Conservation (phyloP, 768 basidiomycete genomes). For the Termitomyces sp. region DNA sequence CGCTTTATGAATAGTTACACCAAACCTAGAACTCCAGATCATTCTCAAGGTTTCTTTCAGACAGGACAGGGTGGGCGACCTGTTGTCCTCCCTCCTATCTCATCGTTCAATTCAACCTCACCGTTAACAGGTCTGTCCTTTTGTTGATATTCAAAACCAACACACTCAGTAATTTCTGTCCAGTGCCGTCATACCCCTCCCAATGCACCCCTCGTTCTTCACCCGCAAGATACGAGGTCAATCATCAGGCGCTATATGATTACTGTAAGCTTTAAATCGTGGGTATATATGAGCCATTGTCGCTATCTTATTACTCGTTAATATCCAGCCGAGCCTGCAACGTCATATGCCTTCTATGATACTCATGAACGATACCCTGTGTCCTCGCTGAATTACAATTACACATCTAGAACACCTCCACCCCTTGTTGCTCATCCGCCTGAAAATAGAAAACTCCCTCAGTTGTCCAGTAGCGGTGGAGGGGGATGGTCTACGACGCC, state of each 20-base stretch:
- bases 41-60: slow-evolving; percentile 67
- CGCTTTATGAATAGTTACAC: slow-evolving; percentile 58
- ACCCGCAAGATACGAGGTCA: slow-evolving; percentile 55
- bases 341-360: slow-evolving; percentile 47
- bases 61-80: slow-evolving; percentile 87
- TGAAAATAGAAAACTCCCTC: slow-evolving; percentile 57
- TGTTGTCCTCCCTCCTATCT: slow-evolving; percentile 83
- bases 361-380: slow-evolving; percentile 52
- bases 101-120: slow-evolving; percentile 83
- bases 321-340: slow-evolving; percentile 39
- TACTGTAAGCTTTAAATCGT: slow-evolving; percentile 31
- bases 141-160: slow-evolving; percentile 46
- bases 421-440: slow-evolving; percentile 37
- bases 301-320: slow-evolving; percentile 32
- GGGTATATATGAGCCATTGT: slow-evolving; percentile 13
- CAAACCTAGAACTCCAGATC: slow-evolving; percentile 68
- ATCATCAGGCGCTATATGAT: slow-evolving; percentile 41
- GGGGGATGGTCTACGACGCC: slow-evolving; percentile 42
- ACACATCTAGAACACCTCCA: slow-evolving; percentile 45
- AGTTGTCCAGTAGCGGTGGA: slow-evolving; percentile 40
- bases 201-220: slow-evolving; percentile 61
- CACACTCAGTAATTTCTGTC: slow-evolving; percentile 54
- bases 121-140: slow-evolving; percentile 84
- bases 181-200: slow-evolving; percentile 58
- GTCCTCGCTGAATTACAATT: slow-evolving; percentile 41